These are phyloP conservation scores for Leishmania aethiopica DNA, from an alignment of 208 protist species.

Conservation along the genomic window DNA sequence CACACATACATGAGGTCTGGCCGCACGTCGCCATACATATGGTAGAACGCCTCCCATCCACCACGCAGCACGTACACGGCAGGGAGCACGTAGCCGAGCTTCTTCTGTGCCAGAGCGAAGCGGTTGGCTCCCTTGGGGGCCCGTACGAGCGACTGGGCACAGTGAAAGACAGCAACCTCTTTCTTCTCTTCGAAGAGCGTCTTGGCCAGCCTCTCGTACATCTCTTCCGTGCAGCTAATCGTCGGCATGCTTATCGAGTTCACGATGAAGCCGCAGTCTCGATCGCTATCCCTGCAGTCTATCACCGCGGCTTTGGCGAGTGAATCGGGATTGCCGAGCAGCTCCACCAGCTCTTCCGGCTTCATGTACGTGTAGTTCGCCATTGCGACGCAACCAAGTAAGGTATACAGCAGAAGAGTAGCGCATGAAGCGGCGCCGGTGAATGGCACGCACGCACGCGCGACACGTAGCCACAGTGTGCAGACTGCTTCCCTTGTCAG, in stretches of 20 bases:
- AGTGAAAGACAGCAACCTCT: constrained; percentile 71
- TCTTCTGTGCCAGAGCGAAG: constrained; percentile 53
- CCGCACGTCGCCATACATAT: constrained; percentile 45
- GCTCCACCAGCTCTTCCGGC: constrained; percentile 55
- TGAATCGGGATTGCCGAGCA: constrained; percentile 46
- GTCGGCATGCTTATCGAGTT: constrained; percentile 62
- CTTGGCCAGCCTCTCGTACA: constrained; percentile 42
- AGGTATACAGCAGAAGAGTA: neutral
- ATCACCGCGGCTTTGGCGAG: constrained; percentile 44
- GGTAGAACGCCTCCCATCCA: constrained; percentile 68
- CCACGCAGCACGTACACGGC: constrained; percentile 70
- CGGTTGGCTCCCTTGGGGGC: constrained; percentile 60
- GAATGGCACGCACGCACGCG: neutral
- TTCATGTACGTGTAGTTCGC: constrained; percentile 64
- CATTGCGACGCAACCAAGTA: constrained; percentile 20
- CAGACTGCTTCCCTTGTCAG: neutral
- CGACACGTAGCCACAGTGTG: neutral
- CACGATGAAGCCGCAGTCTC: constrained; percentile 55
- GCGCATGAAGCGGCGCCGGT: neutral
- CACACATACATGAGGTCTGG: constrained; percentile 55
- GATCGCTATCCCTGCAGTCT: constrained; percentile 80
- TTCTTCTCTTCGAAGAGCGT: constrained; percentile 36
- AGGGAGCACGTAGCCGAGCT: constrained; percentile 33
- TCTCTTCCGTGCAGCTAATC: constrained; percentile 29
- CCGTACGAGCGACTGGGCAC: constrained; percentile 74